These are phyloP conservation scores for Phalaenopsis equestris DNA, from an alignment of 106 monocot species.

Conservation along the genomic window DNA sequence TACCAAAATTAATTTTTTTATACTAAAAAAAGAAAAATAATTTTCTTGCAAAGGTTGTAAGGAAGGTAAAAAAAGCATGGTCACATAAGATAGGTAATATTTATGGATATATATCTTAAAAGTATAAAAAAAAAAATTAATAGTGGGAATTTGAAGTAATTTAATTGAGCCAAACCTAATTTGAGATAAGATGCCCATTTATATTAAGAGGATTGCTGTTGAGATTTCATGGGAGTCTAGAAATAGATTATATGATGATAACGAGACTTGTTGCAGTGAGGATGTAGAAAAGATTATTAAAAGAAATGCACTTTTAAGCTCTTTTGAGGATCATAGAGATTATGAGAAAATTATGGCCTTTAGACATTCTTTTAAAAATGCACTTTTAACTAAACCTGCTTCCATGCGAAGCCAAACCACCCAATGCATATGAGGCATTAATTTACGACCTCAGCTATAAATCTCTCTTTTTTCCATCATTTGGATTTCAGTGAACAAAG, in stretches of 20 bases:
- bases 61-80: background rate
- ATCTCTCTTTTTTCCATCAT: too few species aligned
- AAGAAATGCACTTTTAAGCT: background rate
- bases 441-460: too few species aligned
- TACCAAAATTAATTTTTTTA: background rate
- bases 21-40: background rate
- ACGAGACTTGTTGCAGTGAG: background rate
- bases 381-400: too few species aligned
- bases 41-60: background rate
- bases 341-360: too few species aligned
- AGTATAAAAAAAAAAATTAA: background rate
- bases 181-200: background rate
- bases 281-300: background rate
- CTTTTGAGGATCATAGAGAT: background rate
- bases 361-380: background rate
- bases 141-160: background rate
- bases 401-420: too few species aligned
- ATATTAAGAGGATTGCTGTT: background rate
- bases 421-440: too few species aligned
- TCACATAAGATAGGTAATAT: background rate
- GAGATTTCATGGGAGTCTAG: background rate
- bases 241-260: background rate
- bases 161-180: background rate
- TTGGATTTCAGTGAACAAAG: too few species aligned
- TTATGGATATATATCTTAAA: background rate